phyloP scores from a whole-genome alignment of 2,329 filamentous ascomycete genomes.

The Nannizziopsis arthrosporioides region DNA sequence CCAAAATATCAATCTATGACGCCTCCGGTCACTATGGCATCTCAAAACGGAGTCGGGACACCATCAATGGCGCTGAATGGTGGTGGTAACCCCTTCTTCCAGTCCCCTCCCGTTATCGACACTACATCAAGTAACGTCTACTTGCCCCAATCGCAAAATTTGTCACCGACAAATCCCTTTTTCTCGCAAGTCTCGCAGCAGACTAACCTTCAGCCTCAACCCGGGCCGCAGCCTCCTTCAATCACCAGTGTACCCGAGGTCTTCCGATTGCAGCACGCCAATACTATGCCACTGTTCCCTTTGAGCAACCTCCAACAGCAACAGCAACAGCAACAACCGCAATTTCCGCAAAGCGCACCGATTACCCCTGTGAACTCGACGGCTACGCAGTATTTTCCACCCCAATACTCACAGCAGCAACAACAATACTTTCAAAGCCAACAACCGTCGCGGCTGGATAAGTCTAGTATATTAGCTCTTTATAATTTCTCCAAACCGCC shows the following conservation, averaged over 20 bases:
- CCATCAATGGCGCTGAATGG: constrained; percentile 28
- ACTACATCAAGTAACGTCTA: constrained; percentile 18
- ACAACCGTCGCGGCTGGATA: constrained; percentile 35
- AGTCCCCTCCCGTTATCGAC: constrained; percentile 23
- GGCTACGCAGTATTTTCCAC: constrained; percentile 8
- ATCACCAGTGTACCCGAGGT: constrained; percentile 11
- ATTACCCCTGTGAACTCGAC: constrained; percentile 7
- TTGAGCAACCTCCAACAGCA: constrained; percentile 12
- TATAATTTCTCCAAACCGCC: constrained; percentile 35
- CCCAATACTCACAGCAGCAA: constrained; percentile 16
- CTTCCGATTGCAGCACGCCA: constrained; percentile 25
- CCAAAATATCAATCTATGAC: constrained; percentile 32
- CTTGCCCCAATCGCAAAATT: constrained; percentile 18
- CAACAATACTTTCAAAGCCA: constrained; percentile 27
- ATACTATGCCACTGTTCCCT: constrained; percentile 29
- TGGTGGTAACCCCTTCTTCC: constrained; percentile 24
- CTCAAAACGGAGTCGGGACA: constrained; percentile 25
- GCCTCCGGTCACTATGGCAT: constrained; percentile 28
- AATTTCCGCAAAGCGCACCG: constrained; percentile 5
- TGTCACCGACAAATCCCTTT: constrained; percentile 27
- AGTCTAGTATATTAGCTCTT: constrained; percentile 36
- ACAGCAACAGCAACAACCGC: constrained; percentile 12
- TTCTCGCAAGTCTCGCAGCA: constrained; percentile 24
- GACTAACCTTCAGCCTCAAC: constrained; percentile 19
- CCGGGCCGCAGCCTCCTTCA: not conserved